A percentile compares a stretch with the other conserved stretches of the same genome.
Evolutionary conservation across 225 moss, liverwort and hornwort species (phyloP).

Genomic region (Rhytidiadelphus loreus): DNA sequence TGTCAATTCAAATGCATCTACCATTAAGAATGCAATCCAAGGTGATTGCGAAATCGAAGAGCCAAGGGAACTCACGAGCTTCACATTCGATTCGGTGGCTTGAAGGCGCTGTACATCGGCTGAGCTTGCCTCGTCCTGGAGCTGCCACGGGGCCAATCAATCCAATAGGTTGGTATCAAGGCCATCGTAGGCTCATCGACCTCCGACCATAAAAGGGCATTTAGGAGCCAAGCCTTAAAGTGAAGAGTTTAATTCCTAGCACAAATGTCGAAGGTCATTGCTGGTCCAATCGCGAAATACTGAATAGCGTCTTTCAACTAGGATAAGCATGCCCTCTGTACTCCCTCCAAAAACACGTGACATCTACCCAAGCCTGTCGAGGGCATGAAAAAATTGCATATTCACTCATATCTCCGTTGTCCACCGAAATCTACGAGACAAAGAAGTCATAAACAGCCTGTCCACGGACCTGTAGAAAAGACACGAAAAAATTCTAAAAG

Average conservation of each 20-base stretch:
- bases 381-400: neutral
- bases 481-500: neutral
- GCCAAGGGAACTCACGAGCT: conserved; percentile 23
- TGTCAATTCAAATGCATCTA: neutral
- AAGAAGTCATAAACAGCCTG: neutral
- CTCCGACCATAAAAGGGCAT: neutral
- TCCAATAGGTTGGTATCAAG: neutral
- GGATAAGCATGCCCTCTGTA: neutral
- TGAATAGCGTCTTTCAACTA: neutral
- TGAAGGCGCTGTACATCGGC: conserved; percentile 74
- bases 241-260: neutral
- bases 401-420: neutral
- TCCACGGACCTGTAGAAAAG: neutral
- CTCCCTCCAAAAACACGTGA: neutral
- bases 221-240: neutral
- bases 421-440: neutral
- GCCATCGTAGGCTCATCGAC: neutral
- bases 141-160: conserved; percentile 27
- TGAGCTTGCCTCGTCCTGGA: conserved; percentile 77
- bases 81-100: conserved; percentile 81
- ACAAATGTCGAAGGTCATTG: neutral
- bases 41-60: neutral
- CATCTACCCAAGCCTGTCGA: neutral
- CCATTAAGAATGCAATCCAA: neutral
- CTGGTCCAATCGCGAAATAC: neutral